phyloP scores from a whole-genome alignment of 331 rosid species.

The Malus hybrid region DNA sequence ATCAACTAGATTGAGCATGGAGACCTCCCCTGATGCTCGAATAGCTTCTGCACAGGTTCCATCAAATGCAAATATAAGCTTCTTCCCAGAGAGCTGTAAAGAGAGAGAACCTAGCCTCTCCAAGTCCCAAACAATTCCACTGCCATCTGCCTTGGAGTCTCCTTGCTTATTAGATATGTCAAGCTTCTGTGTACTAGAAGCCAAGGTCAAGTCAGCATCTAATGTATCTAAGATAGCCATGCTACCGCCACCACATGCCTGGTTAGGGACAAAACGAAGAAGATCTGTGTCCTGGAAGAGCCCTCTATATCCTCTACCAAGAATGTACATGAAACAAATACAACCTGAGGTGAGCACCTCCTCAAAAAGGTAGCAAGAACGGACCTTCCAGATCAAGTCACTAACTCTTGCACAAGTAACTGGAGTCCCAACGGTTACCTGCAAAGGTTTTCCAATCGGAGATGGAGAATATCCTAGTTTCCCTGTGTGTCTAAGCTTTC shows the following conservation, averaged over 20 bases:
- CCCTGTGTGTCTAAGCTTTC: conserved; percentile 92
- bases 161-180: conserved; percentile 62
- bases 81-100: conserved; percentile 94
- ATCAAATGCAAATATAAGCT: conserved; percentile 95
- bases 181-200: conserved; percentile 62
- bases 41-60: conserved; percentile 77
- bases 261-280: conserved; percentile 90
- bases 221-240: conserved; percentile 97
- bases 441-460: conserved; percentile 86
- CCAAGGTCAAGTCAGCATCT: conserved; percentile 67
- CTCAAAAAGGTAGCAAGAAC: conserved; percentile 97
- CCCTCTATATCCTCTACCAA: conserved; percentile 98
- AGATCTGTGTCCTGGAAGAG: conserved; percentile 97
- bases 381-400: conserved; percentile 82
- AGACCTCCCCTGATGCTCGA: conserved; percentile 70
- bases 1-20: conserved; percentile 96
- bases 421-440: conserved; percentile 84
- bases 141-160: conserved; percentile 83
- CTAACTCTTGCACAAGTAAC: conserved; percentile 66
- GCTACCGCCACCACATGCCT: conserved; percentile 98
- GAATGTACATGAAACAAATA: conserved; percentile 92
- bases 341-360: conserved; percentile 91
- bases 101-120: conserved; percentile 90
- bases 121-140: conserved; percentile 99
- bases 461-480: conserved; percentile 97